Evolutionary conservation across 306 rosid genomes (phyloP), one percentile per base, ranked within the genome.

Genomic region (Gillenia trifoliata): DNA sequence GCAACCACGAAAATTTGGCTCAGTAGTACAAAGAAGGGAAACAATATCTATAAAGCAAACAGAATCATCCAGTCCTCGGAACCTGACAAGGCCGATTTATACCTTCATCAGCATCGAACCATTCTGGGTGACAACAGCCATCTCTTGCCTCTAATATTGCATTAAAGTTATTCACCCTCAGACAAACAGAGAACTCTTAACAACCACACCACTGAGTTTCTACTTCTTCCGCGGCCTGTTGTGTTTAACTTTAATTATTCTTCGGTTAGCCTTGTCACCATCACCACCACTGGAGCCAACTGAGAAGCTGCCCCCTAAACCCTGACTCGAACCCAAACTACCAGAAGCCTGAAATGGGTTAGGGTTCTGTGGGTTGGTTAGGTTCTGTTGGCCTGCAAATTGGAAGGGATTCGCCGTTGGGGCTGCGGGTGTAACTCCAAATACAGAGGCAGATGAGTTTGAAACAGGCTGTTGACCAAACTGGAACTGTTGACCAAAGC

Each of bases 281-380:
- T 88, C 91, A 66, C 89, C 90, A 0, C 50, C 52, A 15, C 52
- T 45, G 20, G 91, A 74, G 16, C 98, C 97, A 82, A 91, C 64
- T 11, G 98, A 91, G 89, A 94, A 94, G 84, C 89, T 90, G 73
- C 92, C 90, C 28, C 88, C 92, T 15, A 47, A 47, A 19, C 65
- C 60, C 50, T 4, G 82, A 77, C 45, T 74, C 23, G 80, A 66
- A 29, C 89, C 91, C n/a, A 86, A 74, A 80, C 96, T 89, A 70
- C 90, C 86, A 26, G 97, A 79, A 71, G 87, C 83, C 85, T 89
- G 97, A 83, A 90, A 90, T 71, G 88, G 89, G 57, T 91, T 71
- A 36, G 87, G 84, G 74, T 79, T 91, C 84, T 83, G 96, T 26
- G 84, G 70, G 75, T 77, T 75, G 66, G 75, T 33, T 12, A 72